Evolutionary conservation across 2,329 filamentous ascomycete species (phyloP), one percentile per base, ranked within the genome.

Genomic region (Colletotrichum sp.): DNA sequence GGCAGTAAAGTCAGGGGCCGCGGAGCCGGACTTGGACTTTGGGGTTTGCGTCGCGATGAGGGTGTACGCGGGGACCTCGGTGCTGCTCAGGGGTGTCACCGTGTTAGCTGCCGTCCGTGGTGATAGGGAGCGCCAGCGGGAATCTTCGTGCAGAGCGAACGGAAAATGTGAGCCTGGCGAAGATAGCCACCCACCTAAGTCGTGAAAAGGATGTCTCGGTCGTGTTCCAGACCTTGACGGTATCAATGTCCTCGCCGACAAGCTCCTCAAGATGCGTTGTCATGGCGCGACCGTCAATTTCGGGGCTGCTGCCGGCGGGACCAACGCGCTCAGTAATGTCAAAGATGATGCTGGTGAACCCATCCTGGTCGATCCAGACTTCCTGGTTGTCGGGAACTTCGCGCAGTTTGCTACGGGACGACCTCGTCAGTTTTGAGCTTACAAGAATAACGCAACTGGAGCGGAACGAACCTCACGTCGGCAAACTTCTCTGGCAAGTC

Each of bases 341-440:
- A 84, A 98, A 91, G 80, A 98, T 96, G 83, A 98, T 93, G 85
- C 91, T 96, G 5, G 95, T 95, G 84, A 96, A 96, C 66, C 95
- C 96, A 77, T 94, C 90, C 78, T 91, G 90, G 83, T 97, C 95
- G 81, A 98, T 93, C 87, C 93, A 98, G 79, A 98, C 94, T 88
- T 98, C 96, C 87, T 98, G 96, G 84, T 97, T 94, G 83, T 96
- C 93, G 66, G 94, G 94, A 7, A 96, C 92, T 85, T 95, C 91
- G 78, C 94, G 92, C 79, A 96, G 89, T 70, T 90, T 90, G 86
- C 94, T 95, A 32, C 30, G 55, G 56, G 16, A 66, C n/a, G 24
- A 18, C n/a, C 16, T 32, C 3, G 38, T 73, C 60, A 62, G 55
- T 18, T 28, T 52, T 13, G n/a, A 16, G 62, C 30, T 13, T n/a